Evolutionary conservation across 1,284 basidiomycete genomes (phyloP).

Genomic region (Ustilago shanxiensis): DNA sequence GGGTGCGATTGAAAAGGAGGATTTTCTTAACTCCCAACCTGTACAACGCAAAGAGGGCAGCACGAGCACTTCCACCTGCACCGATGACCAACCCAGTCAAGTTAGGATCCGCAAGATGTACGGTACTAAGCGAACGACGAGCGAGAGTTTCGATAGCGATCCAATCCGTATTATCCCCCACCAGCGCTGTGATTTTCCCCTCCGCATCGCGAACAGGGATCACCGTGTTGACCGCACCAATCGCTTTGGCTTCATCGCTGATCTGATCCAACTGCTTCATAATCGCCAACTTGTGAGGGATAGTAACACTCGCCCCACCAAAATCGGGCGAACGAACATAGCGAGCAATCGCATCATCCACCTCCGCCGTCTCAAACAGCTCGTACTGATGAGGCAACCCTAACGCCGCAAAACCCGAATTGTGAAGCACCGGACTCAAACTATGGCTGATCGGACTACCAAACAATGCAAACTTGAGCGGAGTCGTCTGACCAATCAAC

Average conservation of each 20-base stretch:
- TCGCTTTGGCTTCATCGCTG: slow-evolving; percentile 61
- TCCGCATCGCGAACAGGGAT: slow-evolving; percentile 49
- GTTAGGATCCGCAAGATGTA: slow-evolving; percentile 35
- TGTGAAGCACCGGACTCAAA: slow-evolving; percentile 92
- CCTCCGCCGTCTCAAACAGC: slow-evolving; percentile 79
- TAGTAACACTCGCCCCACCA: slow-evolving; percentile 93
- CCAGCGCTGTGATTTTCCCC: slow-evolving; percentile 29
- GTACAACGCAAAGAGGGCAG: slow-evolving; percentile 67
- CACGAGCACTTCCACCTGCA: slow-evolving; percentile 67
- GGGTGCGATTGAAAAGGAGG: slow-evolving; percentile 67
- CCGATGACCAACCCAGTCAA: slow-evolving; percentile 66
- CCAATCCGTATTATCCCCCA: slow-evolving; percentile 70
- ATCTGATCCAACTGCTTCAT: slow-evolving; percentile 62
- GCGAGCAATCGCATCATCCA: slow-evolving; percentile 78
- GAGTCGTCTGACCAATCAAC: slow-evolving; percentile 82
- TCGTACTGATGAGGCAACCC: slow-evolving; percentile 77
- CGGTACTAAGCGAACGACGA: slow-evolving; percentile 36
- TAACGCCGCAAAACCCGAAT: slow-evolving; percentile 83
- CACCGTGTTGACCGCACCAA: slow-evolving; percentile 69
- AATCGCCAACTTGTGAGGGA: slow-evolving; percentile 65
- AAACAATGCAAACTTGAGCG: slow-evolving; percentile 84
- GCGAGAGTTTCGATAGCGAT: slow-evolving; percentile 60
- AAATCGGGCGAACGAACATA: slow-evolving; percentile 80
- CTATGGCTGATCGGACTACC: slow-evolving; percentile 90
- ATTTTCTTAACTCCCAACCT: slow-evolving; percentile 60